Evolutionary conservation across 2,329 filamentous ascomycete species (phyloP).

Genomic region (Exophiala mesophila): DNA sequence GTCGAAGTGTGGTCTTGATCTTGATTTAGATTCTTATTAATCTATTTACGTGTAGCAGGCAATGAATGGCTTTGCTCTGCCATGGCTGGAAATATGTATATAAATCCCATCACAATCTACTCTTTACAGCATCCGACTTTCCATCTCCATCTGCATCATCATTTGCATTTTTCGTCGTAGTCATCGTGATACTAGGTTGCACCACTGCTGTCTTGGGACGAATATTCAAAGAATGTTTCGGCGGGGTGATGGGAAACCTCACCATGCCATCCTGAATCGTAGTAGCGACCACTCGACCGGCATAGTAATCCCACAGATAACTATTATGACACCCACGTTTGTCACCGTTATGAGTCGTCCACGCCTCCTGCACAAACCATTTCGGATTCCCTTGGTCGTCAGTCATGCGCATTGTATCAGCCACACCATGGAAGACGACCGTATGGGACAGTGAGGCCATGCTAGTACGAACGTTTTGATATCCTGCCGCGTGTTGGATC

Average conservation of each 20-base stretch:
- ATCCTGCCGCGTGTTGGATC: slow-evolving; percentile 46
- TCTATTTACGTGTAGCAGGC: no score
- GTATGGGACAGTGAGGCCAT: slow-evolving; percentile 48
- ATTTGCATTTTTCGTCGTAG: no score
- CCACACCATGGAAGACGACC: slow-evolving; percentile 44
- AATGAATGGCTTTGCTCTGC: background rate
- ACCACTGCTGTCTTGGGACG: no score
- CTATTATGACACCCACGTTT: slow-evolving; percentile 47
- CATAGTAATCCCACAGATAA: slow-evolving; percentile 36
- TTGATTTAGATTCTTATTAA: no score
- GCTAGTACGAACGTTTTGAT: slow-evolving; percentile 35
- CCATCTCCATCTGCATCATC: background rate
- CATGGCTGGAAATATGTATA: background rate
- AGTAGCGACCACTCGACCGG: slow-evolving; percentile 42
- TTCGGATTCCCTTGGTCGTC: slow-evolving; percentile 32
- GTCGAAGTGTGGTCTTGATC: no score
- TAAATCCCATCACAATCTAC: background rate
- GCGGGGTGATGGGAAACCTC: slow-evolving; percentile 24
- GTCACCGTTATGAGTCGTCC: slow-evolving; percentile 40
- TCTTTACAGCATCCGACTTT: background rate
- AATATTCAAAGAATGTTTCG: no score
- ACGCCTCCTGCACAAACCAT: slow-evolving; percentile 49
- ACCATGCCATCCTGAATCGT: slow-evolving; percentile 49
- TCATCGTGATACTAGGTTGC: background rate
- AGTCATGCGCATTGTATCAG: slow-evolving; percentile 38